Evolutionary conservation across 148 eudicot species (phyloP), one percentile per base, ranked within the genome.

Genomic region (Arctostaphylos glauca): DNA sequence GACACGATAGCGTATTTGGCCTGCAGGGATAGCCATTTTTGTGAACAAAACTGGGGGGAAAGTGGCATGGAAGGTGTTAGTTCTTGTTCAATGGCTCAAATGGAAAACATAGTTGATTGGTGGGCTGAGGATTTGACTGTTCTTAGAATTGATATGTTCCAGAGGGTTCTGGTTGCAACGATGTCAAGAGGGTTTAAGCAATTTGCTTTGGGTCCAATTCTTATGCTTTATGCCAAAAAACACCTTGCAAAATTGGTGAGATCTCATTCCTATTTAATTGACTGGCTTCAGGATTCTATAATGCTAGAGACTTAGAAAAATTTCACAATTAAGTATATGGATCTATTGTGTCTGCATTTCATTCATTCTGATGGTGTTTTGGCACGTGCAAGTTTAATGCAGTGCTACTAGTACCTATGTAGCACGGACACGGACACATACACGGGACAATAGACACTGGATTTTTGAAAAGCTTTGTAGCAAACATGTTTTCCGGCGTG

Each of bases 171-270:
- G 15, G 88, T 92, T 74, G 98, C 99, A 64, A 88, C 94, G 94
- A 81, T 90, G 55, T 92, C 94, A 6, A 92, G 97, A 89, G 99
- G 98, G 53, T 90, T 94, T 78, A 89, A 92, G 70, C 94, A 94
- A 55, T 89, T 79, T 84, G 94, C 95, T 31, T 91, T 96, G 81
- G 97, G 94, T 77, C 99, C 98, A 10, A 83, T 96, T 41, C 94
- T 96, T 76, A 93, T 90, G 95, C 90, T 96, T 9, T 96, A 96
- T 82, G 97, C 95, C 18, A 94, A 96, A 76, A 94, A 93, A 85
- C 88, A 93, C 83, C 94, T 96, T 79, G 90, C 93, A 84, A 94
- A 95, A 87, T 90, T 94, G 99, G 98, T 94, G 88, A 93, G 94
- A 85, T 83, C 84, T 87, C 74, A 70, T 77, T 80, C 91, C 82